phyloP scores from a whole-genome alignment of 306 rosid genomes.

The apple (Malus domestica) region ASM211411v1 NC_041801.1:2777501-2778000 shows the following conservation, averaged over 20 bases:
- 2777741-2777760: constrained; percentile 33
- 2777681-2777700: constrained; percentile 85
- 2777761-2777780: constrained; percentile 43
- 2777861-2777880: constrained; percentile 49
- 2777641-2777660: constrained; percentile 38
- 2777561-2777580: constrained; percentile 3
- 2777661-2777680: constrained; percentile 52
- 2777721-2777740: not conserved
- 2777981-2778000: constrained; percentile 81
- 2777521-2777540: constrained; percentile 78
- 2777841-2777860: constrained; percentile 20
- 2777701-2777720: constrained; percentile 52
- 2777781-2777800: constrained; percentile 73
- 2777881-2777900: constrained; percentile 40
- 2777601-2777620: constrained; percentile 76
- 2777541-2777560: constrained; percentile 23
- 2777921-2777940: constrained; percentile 65
- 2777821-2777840: constrained; percentile 30
- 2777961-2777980: constrained; percentile 82
- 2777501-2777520: constrained; percentile 73
- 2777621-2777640: constrained; percentile 91
- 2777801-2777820: constrained; percentile 86
- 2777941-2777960: constrained; percentile 54
- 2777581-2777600: constrained; percentile 58
- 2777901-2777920: constrained; percentile 54